Conservation (phyloP, 352 stramenopile species). For the Globisporangium echinulatum region DNA sequence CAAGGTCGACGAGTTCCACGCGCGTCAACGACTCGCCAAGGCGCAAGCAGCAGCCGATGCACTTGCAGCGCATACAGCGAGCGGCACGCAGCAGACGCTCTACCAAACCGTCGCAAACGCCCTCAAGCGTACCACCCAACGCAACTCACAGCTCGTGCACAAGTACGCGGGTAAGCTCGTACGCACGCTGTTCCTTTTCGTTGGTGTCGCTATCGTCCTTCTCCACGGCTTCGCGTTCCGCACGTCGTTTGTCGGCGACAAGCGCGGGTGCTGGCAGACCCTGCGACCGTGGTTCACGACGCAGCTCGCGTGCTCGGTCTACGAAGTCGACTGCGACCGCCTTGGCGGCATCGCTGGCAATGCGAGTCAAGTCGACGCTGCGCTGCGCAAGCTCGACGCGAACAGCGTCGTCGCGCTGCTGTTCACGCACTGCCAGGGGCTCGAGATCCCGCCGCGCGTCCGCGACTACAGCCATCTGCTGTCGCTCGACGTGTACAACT, state of each 20-base stretch:
- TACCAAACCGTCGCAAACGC: not conserved
- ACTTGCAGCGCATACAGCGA: not conserved
- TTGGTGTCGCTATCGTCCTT: conserved; percentile 5
- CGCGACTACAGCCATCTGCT: conserved; percentile 31
- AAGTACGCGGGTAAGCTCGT: conserved; percentile 25
- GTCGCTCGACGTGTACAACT: conserved; percentile 51
- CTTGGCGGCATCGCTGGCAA: conserved; percentile 2
- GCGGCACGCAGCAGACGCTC: not conserved
- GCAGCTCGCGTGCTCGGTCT: conserved; percentile 27
- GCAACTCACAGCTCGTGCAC: conserved; percentile 2
- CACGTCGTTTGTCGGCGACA: conserved; percentile 14
- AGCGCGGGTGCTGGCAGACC: conserved; percentile 17
- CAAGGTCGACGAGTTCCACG: conserved; percentile 5
- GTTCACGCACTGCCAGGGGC: conserved; percentile 35
- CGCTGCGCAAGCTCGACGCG: conserved; percentile 21
- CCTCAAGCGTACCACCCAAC: not conserved
- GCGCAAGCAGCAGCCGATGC: not conserved
- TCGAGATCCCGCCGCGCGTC: conserved; percentile 28
- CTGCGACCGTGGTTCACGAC: conserved; percentile 23
- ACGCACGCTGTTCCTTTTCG: conserved; percentile 12
- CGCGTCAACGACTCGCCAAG: conserved; percentile 3
- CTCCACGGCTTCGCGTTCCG: conserved; percentile 14
- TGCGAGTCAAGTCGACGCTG: conserved; percentile 3
- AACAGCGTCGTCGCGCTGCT: conserved; percentile 27
- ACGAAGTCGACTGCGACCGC: conserved; percentile 30